Conservation (phyloP, 441 rosid genomes). For the Hura crepitans region DNA sequence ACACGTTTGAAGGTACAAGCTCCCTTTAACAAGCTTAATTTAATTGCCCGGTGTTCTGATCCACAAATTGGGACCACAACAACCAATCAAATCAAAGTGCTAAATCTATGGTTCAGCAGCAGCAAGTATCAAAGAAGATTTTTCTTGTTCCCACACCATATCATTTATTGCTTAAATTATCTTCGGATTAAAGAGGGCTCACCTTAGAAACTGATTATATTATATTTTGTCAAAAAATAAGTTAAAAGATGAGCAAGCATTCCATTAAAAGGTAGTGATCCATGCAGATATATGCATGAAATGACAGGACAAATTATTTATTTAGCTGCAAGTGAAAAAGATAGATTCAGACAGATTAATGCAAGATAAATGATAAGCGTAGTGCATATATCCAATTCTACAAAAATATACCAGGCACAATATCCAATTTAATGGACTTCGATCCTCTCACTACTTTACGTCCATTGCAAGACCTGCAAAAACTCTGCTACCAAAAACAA, state of each 20-base stretch:
- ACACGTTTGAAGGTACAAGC: too few species aligned
- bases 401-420: constrained; percentile 62
- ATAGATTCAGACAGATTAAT: neutral
- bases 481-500: constrained; percentile 44
- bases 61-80: too few species aligned
- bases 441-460: constrained; percentile 66
- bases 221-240: neutral
- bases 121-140: neutral
- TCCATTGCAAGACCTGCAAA: constrained; percentile 90
- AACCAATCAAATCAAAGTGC: neutral
- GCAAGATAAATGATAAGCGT: too few species aligned
- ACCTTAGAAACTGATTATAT: neutral
- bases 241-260: neutral
- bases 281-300: neutral
- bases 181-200: neutral
- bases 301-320: neutral
- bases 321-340: neutral
- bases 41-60: too few species aligned
- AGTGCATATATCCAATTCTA: constrained; percentile 1
- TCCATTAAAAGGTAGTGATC: neutral
- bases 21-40: too few species aligned
- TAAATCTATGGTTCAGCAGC: neutral
- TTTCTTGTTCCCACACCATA: neutral
- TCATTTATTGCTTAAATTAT: neutral
- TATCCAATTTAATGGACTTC: constrained; percentile 75